Evolutionary conservation across 495 filamentous ascomycete genomes (phyloP).

Genomic region (Stereocaulon alpinum): DNA sequence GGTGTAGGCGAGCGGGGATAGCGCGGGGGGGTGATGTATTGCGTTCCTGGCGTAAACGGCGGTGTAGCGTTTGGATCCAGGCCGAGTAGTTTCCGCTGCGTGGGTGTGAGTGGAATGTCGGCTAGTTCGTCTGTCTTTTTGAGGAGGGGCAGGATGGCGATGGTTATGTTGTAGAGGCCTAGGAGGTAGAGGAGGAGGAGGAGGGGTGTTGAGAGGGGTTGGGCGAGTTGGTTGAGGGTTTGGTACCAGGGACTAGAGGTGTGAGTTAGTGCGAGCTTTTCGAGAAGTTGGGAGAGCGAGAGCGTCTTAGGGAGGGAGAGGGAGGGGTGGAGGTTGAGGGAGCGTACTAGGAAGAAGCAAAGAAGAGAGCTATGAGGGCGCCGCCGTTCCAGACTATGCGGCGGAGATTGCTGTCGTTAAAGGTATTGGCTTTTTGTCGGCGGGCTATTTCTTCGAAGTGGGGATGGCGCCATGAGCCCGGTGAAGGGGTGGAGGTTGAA

Average conservation of each 20-base stretch:
- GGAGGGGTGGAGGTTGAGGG: too few relatives aligned
- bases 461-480: constrained; percentile 85
- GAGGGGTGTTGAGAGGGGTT: constrained; percentile 27
- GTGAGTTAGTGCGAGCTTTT: neutral
- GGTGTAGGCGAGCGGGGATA: constrained; percentile 69
- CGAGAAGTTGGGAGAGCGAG: too few relatives aligned
- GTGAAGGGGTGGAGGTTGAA: constrained; percentile 36
- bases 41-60: constrained; percentile 53
- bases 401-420: constrained; percentile 58
- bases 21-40: constrained; percentile 75
- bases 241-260: neutral
- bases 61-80: constrained; percentile 55
- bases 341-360: constrained; percentile 25
- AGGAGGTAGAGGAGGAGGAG: constrained; percentile 45
- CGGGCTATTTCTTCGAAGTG: constrained; percentile 64
- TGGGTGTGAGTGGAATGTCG: constrained; percentile 85
- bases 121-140: constrained; percentile 61
- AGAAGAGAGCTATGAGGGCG: constrained; percentile 41
- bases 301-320: too few relatives aligned
- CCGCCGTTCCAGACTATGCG: constrained; percentile 53
- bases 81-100: constrained; percentile 75
- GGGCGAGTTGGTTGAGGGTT: constrained; percentile 6
- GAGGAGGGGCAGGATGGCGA: constrained; percentile 58
- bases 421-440: constrained; percentile 61
- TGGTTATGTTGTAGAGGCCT: constrained; percentile 53